Evolutionary conservation across 371 early-diverging fungal genomes (phyloP).

Genomic region (Batkoa obscura): DNA sequence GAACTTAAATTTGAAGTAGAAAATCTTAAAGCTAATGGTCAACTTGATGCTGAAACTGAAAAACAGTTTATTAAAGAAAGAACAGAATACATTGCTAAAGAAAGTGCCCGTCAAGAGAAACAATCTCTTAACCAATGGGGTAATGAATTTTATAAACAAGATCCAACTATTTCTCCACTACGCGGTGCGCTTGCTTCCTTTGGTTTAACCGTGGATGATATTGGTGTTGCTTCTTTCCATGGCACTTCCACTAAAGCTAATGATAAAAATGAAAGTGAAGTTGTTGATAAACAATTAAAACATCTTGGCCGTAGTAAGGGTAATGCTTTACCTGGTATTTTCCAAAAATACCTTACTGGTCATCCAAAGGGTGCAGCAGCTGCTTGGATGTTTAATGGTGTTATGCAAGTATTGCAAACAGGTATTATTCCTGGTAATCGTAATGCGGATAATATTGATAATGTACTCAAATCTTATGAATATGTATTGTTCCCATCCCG

Average conservation of each 20-base stretch:
- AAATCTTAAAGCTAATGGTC: slow-evolving; percentile 38
- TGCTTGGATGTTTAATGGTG: slow-evolving; percentile 93
- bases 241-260: slow-evolving; percentile 94
- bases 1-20: slow-evolving; percentile 50
- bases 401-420: slow-evolving; percentile 69
- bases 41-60: slow-evolving; percentile 31
- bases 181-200: slow-evolving; percentile 81
- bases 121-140: slow-evolving; percentile 64
- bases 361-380: slow-evolving; percentile 95
- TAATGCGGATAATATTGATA: slow-evolving; percentile 87
- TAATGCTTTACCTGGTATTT: slow-evolving; percentile 59
- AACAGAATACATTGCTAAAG: slow-evolving; percentile 63
- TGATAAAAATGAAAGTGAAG: slow-evolving; percentile 88
- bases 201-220: slow-evolving; percentile 82
- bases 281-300: slow-evolving; percentile 66
- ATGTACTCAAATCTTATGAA: slow-evolving; percentile 54
- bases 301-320: slow-evolving; percentile 83
- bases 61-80: slow-evolving; percentile 51
- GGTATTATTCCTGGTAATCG: slow-evolving; percentile 90
- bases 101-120: slow-evolving; percentile 69
- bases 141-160: slow-evolving; percentile 71
- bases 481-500: slow-evolving; percentile 73
- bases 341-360: slow-evolving; percentile 91
- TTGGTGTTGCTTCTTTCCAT: slow-evolving; percentile 94
- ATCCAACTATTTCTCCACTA: slow-evolving; percentile 69